Evolutionary conservation across 257 asterid species (phyloP).

Genomic region (Cynanchum wilfordii): DNA sequence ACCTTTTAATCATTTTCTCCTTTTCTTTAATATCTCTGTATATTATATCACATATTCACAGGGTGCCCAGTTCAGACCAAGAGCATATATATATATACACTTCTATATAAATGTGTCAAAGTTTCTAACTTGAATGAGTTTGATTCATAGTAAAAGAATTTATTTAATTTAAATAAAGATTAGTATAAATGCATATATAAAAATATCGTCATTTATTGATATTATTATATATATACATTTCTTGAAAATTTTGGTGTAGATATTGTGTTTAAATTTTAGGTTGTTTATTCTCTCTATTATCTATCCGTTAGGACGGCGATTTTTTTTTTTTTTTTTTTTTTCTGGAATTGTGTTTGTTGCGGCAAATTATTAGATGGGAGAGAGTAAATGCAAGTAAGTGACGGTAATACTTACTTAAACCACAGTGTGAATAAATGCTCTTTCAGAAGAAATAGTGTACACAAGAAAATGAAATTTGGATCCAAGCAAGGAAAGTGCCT

Average conservation of each 20-base stretch:
- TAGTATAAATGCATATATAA: no score
- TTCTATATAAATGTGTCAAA: neutral
- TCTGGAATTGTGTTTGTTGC: neutral
- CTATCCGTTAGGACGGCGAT: no score
- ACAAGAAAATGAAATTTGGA: conserved; percentile 18
- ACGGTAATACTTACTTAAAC: neutral
- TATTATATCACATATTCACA: neutral
- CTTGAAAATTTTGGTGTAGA: no score
- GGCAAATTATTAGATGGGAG: neutral
- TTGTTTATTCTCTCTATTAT: no score
- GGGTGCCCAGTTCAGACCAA: neutral
- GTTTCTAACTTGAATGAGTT: no score
- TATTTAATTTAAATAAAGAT: no score
- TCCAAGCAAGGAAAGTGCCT: conserved; percentile 28
- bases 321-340: neutral
- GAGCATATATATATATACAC: neutral
- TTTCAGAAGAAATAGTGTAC: no score
- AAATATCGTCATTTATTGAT: no score
- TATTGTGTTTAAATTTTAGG: no score
- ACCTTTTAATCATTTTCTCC: neutral
- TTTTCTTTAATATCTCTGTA: neutral
- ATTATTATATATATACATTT: no score
- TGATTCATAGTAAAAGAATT: no score
- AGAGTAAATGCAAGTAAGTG: neutral
- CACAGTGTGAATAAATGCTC: neutral